phyloP scores from a whole-genome alignment of 1,284 basidiomycete species.

The Bjerkandera adusta region DNA sequence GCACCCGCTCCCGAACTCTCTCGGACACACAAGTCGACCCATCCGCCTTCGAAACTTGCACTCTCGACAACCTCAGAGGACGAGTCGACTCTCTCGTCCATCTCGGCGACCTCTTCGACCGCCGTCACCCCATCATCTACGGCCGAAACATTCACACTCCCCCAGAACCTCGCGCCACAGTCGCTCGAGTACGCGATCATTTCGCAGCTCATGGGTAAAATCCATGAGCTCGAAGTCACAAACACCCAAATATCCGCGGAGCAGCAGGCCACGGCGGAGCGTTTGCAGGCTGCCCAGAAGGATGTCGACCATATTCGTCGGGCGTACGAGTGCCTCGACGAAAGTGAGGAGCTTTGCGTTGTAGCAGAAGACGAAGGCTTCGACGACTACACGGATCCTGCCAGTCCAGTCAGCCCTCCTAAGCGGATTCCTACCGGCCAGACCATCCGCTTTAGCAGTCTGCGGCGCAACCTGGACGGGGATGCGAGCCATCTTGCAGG shows the following conservation, averaged over 20 bases:
- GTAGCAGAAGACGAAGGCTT: conserved; percentile 13
- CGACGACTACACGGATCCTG: background rate
- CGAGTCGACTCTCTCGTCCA: too few species aligned
- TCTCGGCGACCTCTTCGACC: background rate
- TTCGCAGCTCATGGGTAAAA: conserved; percentile 72
- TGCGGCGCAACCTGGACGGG: conserved; percentile 38
- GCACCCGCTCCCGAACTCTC: conserved; percentile 47
- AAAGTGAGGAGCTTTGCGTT: conserved; percentile 14
- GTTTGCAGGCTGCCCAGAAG: conserved; percentile 63
- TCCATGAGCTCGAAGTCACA: conserved; percentile 74
- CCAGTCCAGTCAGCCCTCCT: conserved; percentile 3
- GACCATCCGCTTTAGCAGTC: conserved; percentile 44
- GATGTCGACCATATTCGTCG: conserved; percentile 70
- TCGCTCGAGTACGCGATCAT: conserved; percentile 55
- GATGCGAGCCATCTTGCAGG: conserved; percentile 23
- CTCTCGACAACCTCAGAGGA: background rate
- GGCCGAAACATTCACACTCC: background rate
- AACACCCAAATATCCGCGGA: conserved; percentile 70
- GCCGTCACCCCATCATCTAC: background rate
- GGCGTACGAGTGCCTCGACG: conserved; percentile 67
- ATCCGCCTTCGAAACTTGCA: background rate
- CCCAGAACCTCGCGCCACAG: conserved; percentile 12
- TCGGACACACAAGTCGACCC: conserved; percentile 3
- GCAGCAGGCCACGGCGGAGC: conserved; percentile 57
- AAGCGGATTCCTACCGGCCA: conserved; percentile 17